These are phyloP conservation scores for Hymenoscyphus salicellus DNA, from an alignment of 2,329 filamentous ascomycete genomes.

Conservation along the genomic window DNA sequence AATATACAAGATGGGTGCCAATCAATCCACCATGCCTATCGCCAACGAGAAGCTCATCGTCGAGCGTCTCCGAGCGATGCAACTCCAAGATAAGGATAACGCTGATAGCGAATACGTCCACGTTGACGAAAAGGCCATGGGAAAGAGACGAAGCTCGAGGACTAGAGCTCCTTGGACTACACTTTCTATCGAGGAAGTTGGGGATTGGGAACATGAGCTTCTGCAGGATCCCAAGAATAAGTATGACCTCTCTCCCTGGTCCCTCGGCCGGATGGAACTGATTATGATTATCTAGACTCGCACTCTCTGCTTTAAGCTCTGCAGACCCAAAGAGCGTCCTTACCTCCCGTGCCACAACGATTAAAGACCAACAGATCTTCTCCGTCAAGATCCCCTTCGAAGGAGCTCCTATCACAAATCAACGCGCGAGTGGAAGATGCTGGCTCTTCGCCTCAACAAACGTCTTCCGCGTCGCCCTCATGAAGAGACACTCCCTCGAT, in stretches of 20 bases:
- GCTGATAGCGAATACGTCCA: constrained; percentile 50
- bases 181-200: constrained; percentile 51
- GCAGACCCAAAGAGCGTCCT: constrained; percentile 66
- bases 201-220: constrained; percentile 59
- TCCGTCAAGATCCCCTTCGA: constrained; percentile 80
- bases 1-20: constrained; percentile 28
- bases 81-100: constrained; percentile 40
- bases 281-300: constrained; percentile 53
- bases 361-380: constrained; percentile 75
- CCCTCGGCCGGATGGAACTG: constrained; percentile 1
- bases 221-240: constrained; percentile 64
- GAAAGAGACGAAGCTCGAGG: constrained; percentile 34
- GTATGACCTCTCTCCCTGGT: constrained; percentile 38
- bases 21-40: constrained; percentile 26
- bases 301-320: constrained; percentile 67
- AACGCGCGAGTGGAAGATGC: constrained; percentile 76
- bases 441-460: constrained; percentile 94
- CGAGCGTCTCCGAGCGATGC: constrained; percentile 45
- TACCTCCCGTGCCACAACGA: constrained; percentile 57
- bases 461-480: constrained; percentile 82
- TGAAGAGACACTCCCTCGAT: constrained; percentile 75
- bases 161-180: constrained; percentile 34
- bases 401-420: constrained; percentile 80
- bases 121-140: constrained; percentile 43
- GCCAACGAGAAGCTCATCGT: constrained; percentile 42